These are phyloP conservation scores for Lentinula detonsa DNA, from an alignment of 768 basidiomycete species.

Conservation along the genomic window DNA sequence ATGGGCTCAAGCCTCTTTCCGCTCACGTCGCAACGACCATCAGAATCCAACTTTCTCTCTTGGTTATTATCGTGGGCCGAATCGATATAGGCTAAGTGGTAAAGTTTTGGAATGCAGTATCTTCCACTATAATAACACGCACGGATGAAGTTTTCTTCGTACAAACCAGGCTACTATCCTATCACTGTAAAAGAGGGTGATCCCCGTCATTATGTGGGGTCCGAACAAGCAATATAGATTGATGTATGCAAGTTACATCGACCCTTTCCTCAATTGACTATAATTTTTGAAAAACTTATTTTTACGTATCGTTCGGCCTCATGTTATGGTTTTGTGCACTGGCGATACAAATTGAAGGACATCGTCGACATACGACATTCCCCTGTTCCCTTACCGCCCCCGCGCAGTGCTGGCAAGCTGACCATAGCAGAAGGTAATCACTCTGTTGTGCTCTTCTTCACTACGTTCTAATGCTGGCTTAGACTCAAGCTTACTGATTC, in stretches of 20 bases:
- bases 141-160: too few relatives aligned
- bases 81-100: slow-evolving; percentile 31
- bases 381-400: not conserved
- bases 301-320: not conserved
- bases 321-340: not conserved
- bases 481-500: not conserved
- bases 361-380: not conserved
- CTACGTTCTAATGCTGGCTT: not conserved
- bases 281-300: not conserved
- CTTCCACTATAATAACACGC: too few relatives aligned
- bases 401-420: not conserved
- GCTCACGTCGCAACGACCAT: too few relatives aligned
- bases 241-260: slow-evolving; percentile 46
- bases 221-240: too few relatives aligned
- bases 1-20: too few relatives aligned
- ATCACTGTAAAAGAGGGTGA: too few relatives aligned
- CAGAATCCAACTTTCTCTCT: too few relatives aligned
- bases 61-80: slow-evolving; percentile 40
- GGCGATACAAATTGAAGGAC: not conserved
- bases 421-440: not conserved
- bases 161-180: too few relatives aligned
- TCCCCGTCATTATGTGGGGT: too few relatives aligned
- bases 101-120: too few relatives aligned
- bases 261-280: not conserved
- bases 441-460: not conserved